phyloP scores from a whole-genome alignment of 495 filamentous ascomycete genomes.

The Platismatia glauca region DNA sequence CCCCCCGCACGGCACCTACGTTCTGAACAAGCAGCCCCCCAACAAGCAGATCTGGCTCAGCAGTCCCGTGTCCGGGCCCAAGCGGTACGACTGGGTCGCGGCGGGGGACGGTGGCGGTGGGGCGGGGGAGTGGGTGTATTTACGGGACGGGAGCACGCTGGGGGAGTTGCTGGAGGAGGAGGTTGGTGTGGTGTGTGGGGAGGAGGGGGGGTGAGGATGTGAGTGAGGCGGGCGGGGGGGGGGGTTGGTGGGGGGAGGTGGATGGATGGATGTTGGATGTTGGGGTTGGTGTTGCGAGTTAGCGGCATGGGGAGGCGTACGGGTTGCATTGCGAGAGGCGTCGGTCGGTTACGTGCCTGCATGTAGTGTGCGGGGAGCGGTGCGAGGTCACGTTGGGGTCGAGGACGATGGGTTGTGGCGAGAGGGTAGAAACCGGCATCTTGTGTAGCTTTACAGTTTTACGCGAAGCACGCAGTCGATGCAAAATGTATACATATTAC shows the following conservation, averaged over 20 bases:
- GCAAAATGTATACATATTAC: conserved; percentile 1
- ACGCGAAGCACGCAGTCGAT: not conserved
- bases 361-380: not conserved
- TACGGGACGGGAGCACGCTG: conserved; percentile 69
- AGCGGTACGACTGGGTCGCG: conserved; percentile 81
- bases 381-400: not conserved
- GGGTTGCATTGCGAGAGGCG: conserved; percentile 2
- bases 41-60: conserved; percentile 98
- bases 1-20: conserved; percentile 62
- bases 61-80: conserved; percentile 84
- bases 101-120: conserved; percentile 55
- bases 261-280: not conserved
- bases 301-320: conserved; percentile 5
- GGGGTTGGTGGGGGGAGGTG: not conserved
- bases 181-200: conserved; percentile 33
- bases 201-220: not conserved
- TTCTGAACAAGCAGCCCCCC: conserved; percentile 95
- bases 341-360: not conserved
- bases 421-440: not conserved
- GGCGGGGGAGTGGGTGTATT: conserved; percentile 70
- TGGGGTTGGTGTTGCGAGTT: not conserved
- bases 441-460: not conserved
- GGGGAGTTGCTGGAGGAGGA: conserved; percentile 61
- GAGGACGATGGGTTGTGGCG: too few species aligned
- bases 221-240: not conserved